These are phyloP conservation scores for Phalaenopsis hybrid DNA, from an alignment of 116 monocot species.

Conservation along the genomic window DNA sequence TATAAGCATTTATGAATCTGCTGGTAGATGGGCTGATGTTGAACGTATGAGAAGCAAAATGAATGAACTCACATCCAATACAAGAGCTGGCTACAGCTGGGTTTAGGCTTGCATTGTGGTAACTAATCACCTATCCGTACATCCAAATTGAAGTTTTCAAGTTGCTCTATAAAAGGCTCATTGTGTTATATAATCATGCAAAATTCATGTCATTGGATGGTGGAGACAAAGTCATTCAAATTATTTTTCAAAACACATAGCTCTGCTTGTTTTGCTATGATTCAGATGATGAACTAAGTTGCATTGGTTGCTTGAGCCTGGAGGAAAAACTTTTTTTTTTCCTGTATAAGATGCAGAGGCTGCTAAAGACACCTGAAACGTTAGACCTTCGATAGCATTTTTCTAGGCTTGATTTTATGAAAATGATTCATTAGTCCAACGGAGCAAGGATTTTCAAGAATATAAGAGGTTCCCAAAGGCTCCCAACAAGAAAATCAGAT, in stretches of 20 bases:
- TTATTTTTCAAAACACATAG: neutral
- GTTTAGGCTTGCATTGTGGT: slow-evolving; percentile 26
- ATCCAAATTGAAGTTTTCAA: neutral
- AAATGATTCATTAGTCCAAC: no score
- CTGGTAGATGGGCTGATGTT: slow-evolving; percentile 32
- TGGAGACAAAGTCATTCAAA: neutral
- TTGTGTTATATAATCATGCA: neutral
- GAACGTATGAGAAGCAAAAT: slow-evolving; percentile 23
- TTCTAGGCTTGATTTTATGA: no score
- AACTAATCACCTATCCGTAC: neutral
- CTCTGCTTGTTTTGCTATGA: no score
- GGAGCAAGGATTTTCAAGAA: no score
- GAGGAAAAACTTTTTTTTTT: no score
- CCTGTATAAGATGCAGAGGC: no score
- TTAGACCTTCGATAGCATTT: no score
- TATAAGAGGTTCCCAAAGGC: no score
- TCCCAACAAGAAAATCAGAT: no score
- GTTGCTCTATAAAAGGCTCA: neutral
- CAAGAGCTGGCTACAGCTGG: slow-evolving; percentile 52
- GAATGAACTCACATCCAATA: slow-evolving; percentile 14
- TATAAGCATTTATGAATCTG: slow-evolving; percentile 29
- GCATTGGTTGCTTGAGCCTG: no score
- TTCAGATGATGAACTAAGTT: no score
- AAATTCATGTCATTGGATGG: neutral
- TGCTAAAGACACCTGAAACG: no score